These are phyloP conservation scores for Yarrowia keelungensis DNA, from an alignment of 805 yeast genomes.

Conservation along the genomic window DNA sequence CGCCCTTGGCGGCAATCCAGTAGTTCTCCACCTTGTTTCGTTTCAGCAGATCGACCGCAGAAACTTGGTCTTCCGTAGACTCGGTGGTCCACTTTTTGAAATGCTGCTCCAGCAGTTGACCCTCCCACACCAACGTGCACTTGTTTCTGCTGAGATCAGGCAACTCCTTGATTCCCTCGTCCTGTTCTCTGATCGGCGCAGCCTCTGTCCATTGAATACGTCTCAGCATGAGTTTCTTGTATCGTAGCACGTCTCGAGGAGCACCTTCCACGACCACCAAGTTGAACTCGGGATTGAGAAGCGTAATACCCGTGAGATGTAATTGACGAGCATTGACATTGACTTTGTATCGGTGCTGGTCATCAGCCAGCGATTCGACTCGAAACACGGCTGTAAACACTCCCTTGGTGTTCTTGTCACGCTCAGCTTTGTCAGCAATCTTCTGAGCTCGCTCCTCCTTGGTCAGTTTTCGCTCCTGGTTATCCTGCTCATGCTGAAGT, in stretches of 20 bases:
- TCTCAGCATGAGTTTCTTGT: constrained; percentile 62
- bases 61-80: constrained; percentile 59
- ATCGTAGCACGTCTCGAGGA: constrained; percentile 64
- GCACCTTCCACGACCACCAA: constrained; percentile 81
- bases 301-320: constrained; percentile 64
- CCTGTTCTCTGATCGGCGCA: constrained; percentile 49
- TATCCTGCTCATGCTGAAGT: constrained; percentile 63
- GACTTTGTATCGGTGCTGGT: constrained; percentile 73
- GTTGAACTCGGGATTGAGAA: constrained; percentile 52
- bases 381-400: constrained; percentile 64
- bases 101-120: constrained; percentile 59
- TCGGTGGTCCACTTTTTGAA: constrained; percentile 76
- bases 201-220: constrained; percentile 75
- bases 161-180: constrained; percentile 19
- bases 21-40: constrained; percentile 65
- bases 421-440: constrained; percentile 52
- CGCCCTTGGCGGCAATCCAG: constrained; percentile 52
- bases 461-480: constrained; percentile 66
- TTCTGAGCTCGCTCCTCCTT: constrained; percentile 65
- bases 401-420: constrained; percentile 60
- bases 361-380: constrained; percentile 62
- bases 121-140: constrained; percentile 72
- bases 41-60: constrained; percentile 57
- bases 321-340: constrained; percentile 82
- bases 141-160: constrained; percentile 52